Evolutionary conservation across 371 early-diverging fungal species (phyloP).

Genomic region (Blakeslea trispora): DNA sequence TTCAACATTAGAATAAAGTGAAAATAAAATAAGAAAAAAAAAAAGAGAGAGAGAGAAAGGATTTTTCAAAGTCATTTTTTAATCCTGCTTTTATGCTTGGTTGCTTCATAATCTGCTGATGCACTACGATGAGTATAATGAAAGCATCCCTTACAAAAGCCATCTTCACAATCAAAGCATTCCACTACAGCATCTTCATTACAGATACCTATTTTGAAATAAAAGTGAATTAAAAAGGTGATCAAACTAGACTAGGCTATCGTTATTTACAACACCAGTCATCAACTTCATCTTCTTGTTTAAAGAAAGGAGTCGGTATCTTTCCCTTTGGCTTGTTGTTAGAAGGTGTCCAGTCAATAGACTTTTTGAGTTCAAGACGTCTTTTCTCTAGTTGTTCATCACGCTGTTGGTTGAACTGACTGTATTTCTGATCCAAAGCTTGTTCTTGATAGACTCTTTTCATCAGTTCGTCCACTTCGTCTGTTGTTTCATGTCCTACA

Average conservation of each 20-base stretch:
- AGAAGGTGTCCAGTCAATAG: neutral
- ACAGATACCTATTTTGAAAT: constrained; percentile 49
- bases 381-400: constrained; percentile 43
- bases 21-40: too few species aligned
- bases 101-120: constrained; percentile 40
- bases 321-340: constrained; percentile 37
- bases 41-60: neutral
- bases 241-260: too few species aligned
- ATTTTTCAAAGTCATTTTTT: too few species aligned
- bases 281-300: constrained; percentile 53
- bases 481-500: constrained; percentile 29
- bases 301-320: constrained; percentile 47
- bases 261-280: constrained; percentile 64
- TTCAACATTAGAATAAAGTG: constrained; percentile 62
- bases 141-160: constrained; percentile 59
- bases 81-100: constrained; percentile 26
- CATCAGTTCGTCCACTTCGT: constrained; percentile 42
- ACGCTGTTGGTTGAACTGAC: constrained; percentile 27
- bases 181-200: constrained; percentile 64
- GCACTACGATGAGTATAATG: constrained; percentile 50
- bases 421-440: constrained; percentile 48
- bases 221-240: constrained; percentile 4
- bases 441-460: constrained; percentile 40
- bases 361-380: constrained; percentile 35
- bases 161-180: constrained; percentile 61